A percentile compares a stretch with the other conserved stretches of the same genome.
Evolutionary conservation across 345 rosid species (phyloP).

Genomic region (Gossypium raimondii): DNA sequence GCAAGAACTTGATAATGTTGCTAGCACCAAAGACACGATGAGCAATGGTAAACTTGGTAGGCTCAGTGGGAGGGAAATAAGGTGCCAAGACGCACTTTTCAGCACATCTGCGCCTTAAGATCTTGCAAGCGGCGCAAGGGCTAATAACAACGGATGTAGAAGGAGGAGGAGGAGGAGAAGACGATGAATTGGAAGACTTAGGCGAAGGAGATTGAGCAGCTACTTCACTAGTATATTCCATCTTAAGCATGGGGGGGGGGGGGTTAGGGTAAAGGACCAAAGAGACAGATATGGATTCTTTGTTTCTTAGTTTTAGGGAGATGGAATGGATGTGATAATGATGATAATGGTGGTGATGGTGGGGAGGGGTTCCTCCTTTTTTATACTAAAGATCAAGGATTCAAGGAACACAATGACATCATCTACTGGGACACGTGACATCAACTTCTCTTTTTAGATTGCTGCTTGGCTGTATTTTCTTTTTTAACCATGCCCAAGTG

Average conservation of each 20-base stretch:
- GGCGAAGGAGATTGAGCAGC: constrained; percentile 13
- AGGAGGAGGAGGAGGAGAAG: constrained; percentile 40
- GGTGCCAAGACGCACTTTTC: constrained; percentile 90
- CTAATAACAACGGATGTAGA: constrained; percentile 39
- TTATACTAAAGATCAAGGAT: no score
- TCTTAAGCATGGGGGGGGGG: constrained; percentile 23
- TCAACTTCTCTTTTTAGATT: background rate
- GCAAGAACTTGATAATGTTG: constrained; percentile 87
- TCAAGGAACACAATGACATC: background rate
- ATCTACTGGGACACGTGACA: background rate
- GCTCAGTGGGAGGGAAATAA: constrained; percentile 88
- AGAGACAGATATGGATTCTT: background rate
- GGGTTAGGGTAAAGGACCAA: no score
- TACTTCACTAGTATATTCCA: constrained; percentile 33
- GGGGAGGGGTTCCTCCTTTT: no score
- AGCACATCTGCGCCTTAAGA: constrained; percentile 69
- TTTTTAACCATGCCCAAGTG: background rate
- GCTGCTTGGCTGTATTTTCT: background rate
- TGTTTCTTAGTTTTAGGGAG: no score
- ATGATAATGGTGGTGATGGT: background rate
- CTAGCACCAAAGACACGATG: constrained; percentile 95
- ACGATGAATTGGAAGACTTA: constrained; percentile 28
- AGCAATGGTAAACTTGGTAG: constrained; percentile 77
- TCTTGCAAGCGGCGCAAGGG: constrained; percentile 95
- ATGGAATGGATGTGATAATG: background rate